A percentile compares a stretch with the other conserved stretches of the same genome.
These are phyloP conservation scores for Xanthoconium separans DNA, from an alignment of 1,284 basidiomycete genomes.

Conservation along the genomic window DNA sequence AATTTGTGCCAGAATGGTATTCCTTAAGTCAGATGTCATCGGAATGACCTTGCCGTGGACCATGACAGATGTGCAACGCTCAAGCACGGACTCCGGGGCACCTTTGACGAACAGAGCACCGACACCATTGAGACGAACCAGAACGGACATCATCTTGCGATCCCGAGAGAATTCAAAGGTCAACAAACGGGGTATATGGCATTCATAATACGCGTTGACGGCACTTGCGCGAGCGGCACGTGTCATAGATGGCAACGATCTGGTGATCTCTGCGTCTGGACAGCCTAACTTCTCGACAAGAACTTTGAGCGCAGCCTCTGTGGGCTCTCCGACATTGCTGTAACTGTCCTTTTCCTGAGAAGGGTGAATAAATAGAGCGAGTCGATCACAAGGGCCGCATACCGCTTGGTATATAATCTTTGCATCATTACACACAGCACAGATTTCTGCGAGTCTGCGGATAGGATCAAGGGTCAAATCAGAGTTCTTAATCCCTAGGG, in stretches of 20 bases:
- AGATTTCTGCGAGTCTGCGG: slow-evolving; percentile 84
- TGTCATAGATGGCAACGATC: slow-evolving; percentile 59
- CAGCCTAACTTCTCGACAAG: slow-evolving; percentile 88
- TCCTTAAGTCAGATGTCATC: slow-evolving; percentile 62
- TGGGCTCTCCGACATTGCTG: slow-evolving; percentile 91
- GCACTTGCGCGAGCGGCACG: slow-evolving; percentile 72
- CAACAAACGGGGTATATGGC: slow-evolving; percentile 72
- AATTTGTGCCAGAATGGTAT: slow-evolving; percentile 65
- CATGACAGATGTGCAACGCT: slow-evolving; percentile 78
- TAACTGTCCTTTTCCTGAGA: slow-evolving; percentile 77
- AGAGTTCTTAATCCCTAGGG: slow-evolving; percentile 58
- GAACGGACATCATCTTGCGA: slow-evolving; percentile 98
- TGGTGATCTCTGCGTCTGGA: slow-evolving; percentile 49
- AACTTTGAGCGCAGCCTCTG: slow-evolving; percentile 92
- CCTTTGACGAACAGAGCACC: slow-evolving; percentile 89
- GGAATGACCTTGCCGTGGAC: slow-evolving; percentile 66
- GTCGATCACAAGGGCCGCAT: slow-evolving; percentile 28
- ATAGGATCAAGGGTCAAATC: slow-evolving; percentile 72
- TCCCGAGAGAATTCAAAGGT: slow-evolving; percentile 98
- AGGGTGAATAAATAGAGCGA: slow-evolving; percentile 10
- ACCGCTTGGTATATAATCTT: slow-evolving; percentile 85
- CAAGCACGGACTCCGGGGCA: slow-evolving; percentile 92
- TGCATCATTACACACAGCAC: slow-evolving; percentile 90
- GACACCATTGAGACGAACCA: slow-evolving; percentile 62
- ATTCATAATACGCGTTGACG: slow-evolving; percentile 82